Percentiles rank a stretch among this genome's conserved stretches.
These are phyloP conservation scores for Lenwebbia sp. DNA, from an alignment of 345 rosid genomes.

Conservation along the genomic window DNA sequence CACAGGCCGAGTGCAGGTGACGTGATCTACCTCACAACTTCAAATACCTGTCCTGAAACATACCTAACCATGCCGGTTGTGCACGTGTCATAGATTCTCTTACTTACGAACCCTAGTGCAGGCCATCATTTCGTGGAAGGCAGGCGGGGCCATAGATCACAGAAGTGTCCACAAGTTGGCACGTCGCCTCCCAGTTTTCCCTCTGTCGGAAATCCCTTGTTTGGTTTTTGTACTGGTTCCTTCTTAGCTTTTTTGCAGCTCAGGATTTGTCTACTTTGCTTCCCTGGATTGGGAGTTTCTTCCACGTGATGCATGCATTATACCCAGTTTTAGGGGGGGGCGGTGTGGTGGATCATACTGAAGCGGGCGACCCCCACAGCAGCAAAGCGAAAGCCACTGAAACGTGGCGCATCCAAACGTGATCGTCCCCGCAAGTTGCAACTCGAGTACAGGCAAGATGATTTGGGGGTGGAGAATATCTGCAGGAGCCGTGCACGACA, in stretches of 20 bases:
- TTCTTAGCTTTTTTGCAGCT: neutral
- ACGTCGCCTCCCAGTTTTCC: neutral
- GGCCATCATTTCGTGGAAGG: neutral
- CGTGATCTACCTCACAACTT: neutral
- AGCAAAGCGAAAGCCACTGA: neutral
- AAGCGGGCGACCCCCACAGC: neutral
- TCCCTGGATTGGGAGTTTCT: neutral
- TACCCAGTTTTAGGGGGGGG: neutral
- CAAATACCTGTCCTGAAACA: neutral
- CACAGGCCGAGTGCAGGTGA: neutral
- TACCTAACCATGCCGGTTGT: neutral
- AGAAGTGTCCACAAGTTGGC: neutral
- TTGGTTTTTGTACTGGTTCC: neutral
- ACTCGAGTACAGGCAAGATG: neutral
- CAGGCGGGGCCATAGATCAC: neutral
- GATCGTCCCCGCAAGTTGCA: neutral
- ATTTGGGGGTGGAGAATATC: neutral
- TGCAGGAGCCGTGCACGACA: neutral
- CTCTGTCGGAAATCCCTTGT: neutral
- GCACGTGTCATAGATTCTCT: neutral
- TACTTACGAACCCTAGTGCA: neutral
- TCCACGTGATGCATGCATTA: neutral
- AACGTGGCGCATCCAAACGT: too few species aligned
- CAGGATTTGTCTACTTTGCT: neutral
- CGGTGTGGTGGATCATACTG: neutral